These are phyloP conservation scores for Malassezia slooffiae DNA, from an alignment of 1,284 basidiomycete species.

Conservation along the genomic window DNA sequence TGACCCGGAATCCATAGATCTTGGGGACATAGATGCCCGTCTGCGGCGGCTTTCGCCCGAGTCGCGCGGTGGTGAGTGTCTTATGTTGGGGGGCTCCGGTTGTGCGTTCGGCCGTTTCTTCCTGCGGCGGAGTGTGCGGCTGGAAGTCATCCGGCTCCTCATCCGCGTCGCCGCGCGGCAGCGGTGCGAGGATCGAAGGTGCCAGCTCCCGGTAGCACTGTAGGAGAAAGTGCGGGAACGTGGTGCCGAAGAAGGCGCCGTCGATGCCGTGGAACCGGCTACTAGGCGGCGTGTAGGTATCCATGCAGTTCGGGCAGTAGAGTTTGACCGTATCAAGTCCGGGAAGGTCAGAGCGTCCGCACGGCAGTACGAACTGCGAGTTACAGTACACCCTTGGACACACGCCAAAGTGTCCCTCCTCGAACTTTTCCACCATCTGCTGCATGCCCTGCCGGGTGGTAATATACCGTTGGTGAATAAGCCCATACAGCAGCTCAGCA, in stretches of 20 bases:
- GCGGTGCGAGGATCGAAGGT: slow-evolving; percentile 35
- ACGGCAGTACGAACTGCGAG: slow-evolving; percentile 79
- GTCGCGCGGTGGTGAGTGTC: slow-evolving; percentile 24
- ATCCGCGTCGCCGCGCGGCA: slow-evolving; percentile 50
- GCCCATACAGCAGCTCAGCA: slow-evolving; percentile 89
- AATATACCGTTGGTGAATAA: slow-evolving; percentile 95
- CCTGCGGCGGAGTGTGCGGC: slow-evolving; percentile 9
- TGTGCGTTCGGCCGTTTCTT: not conserved
- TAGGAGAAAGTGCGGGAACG: slow-evolving; percentile 93
- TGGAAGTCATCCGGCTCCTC: slow-evolving; percentile 51
- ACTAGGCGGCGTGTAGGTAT: slow-evolving; percentile 89
- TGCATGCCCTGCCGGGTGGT: slow-evolving; percentile 84
- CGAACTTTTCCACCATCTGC: slow-evolving; percentile 97
- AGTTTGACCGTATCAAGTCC: slow-evolving; percentile 98
- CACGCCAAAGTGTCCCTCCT: slow-evolving; percentile 77
- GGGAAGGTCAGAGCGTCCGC: slow-evolving; percentile 87
- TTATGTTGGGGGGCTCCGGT: not conserved
- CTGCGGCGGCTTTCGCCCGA: slow-evolving; percentile 27
- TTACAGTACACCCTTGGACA: slow-evolving; percentile 94
- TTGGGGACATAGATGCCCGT: slow-evolving; percentile 69
- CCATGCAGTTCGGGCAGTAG: slow-evolving; percentile 95
- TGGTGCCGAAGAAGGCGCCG: slow-evolving; percentile 97
- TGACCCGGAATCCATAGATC: slow-evolving; percentile 69
- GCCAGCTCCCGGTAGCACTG: slow-evolving; percentile 67
- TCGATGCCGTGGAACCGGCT: slow-evolving; percentile 92